These are phyloP conservation scores for Saprolegnia diclina DNA, from an alignment of 352 stramenopile genomes.

Conservation along the genomic window DNA sequence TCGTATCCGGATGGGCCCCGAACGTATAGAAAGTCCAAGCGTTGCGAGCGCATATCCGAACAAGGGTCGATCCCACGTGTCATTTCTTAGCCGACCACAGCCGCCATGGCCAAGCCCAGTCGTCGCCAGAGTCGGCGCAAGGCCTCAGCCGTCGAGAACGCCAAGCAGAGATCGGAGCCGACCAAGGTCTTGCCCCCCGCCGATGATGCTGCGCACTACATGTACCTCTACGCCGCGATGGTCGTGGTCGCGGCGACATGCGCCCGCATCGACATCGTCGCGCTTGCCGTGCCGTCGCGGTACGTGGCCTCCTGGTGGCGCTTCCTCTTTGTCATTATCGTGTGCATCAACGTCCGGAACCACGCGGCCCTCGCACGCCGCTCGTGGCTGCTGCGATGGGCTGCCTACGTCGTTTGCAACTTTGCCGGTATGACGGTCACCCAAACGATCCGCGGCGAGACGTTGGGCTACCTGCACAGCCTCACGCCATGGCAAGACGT, in stretches of 20 bases:
- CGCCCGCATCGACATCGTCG: constrained; percentile 4
- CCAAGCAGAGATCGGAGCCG: not conserved
- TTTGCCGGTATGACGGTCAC: constrained; percentile 24
- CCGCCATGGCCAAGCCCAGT: not conserved
- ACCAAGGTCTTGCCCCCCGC: not conserved
- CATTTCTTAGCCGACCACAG: not conserved
- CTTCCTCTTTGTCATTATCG: constrained; percentile 23
- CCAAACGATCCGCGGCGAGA: not conserved
- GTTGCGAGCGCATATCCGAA: no score
- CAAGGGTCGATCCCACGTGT: no score
- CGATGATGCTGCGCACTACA: not conserved
- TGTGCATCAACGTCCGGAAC: constrained; percentile 19
- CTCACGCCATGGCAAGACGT: constrained; percentile 17
- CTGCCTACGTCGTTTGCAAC: constrained; percentile 17
- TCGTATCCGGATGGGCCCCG: not conserved
- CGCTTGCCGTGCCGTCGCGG: not conserved
- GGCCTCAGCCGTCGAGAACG: not conserved
- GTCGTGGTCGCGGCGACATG: not conserved
- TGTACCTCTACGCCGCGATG: not conserved
- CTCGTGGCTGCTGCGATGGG: not conserved
- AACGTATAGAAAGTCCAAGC: no score
- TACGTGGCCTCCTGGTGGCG: constrained; percentile 14
- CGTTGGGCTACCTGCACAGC: constrained; percentile 2
- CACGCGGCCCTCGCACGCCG: not conserved
- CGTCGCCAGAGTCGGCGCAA: no score